phyloP scores from a whole-genome alignment of 2,329 filamentous ascomycete genomes.

The Monosporascus sp. region DNA sequence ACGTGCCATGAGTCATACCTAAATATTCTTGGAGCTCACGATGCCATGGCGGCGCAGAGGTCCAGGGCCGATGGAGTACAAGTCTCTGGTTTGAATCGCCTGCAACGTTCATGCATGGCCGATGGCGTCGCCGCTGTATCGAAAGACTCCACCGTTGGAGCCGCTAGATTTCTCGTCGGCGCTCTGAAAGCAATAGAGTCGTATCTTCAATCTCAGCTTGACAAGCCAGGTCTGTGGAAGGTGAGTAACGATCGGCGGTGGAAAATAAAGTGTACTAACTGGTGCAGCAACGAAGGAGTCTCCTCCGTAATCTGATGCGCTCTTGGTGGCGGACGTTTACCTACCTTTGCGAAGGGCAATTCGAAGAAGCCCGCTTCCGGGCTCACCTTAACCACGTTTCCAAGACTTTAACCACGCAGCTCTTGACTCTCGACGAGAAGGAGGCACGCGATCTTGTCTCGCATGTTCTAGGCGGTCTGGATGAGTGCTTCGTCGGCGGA shows the following conservation, averaged over 20 bases:
- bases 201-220: constrained; percentile 35
- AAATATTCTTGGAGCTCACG: constrained; percentile 38
- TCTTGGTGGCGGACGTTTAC: constrained; percentile 52
- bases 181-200: constrained; percentile 36
- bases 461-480: constrained; percentile 37
- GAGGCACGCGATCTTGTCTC: constrained; percentile 34
- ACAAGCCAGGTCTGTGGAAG: constrained; percentile 24
- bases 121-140: constrained; percentile 50
- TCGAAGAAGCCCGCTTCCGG: constrained; percentile 61
- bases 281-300: constrained; percentile 24
- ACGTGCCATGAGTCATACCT: constrained; percentile 47
- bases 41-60: constrained; percentile 37
- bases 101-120: constrained; percentile 56
- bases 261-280: constrained; percentile 5
- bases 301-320: constrained; percentile 40
- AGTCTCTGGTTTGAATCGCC: constrained; percentile 51
- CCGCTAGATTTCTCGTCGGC: constrained; percentile 46
- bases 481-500: constrained; percentile 58
- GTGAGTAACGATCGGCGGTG: constrained; percentile 14
- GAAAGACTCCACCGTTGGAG: constrained; percentile 56
- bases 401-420: constrained; percentile 34
- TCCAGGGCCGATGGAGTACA: constrained; percentile 40
- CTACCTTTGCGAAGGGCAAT: constrained; percentile 39
- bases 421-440: constrained; percentile 18
- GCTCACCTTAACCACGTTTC: constrained; percentile 53